Evolutionary conservation across 1,139 yeast species (phyloP), one percentile per base, ranked within the genome.

Genomic region (Lodderomyces margitis): DNA sequence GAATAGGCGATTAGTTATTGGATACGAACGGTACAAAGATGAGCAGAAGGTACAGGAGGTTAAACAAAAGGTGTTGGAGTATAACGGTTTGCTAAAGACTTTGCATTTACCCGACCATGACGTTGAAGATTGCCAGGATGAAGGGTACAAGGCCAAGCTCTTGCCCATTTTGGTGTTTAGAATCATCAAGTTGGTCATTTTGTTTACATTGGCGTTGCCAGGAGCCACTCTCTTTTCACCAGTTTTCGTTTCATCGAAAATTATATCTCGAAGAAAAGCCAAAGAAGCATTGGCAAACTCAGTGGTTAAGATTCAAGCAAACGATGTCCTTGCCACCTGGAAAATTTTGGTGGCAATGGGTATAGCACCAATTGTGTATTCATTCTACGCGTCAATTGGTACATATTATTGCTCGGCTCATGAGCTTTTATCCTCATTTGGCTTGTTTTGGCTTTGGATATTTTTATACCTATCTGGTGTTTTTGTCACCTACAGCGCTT

Each of bases 281-380:
- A 70, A 64, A 43, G 79, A 81, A 46, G 98, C 98, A 0, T 70
- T 92, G 42, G 91, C 89, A n/a, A 83, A 78, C 6, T 88, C 97
- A 0, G 77, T 88, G 1, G 98, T 92, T 25, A 92, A 92, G 60
- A 83, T 92, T 49, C 80, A 81, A 55, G 98, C 96, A 20, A 83
- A 83, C 45, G 98, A 92, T 61, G 97, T 92, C 21, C 75, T 89
- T 45, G 96, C 97, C 1, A 89, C 97, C 1, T 89, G 98, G 98
- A 92, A 92, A 62, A 82, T 92, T 35, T 71, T 92, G 50, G 91
- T 92, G 36, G 82, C 92, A 28, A 76, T 92, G 79, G 95, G 92
- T 6, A 69, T 87, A 45, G 94, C 97, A 0, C 98, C 98, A 1
- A 61, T 88, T 30, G 69, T 92, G 28, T 92, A 91, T 65, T 78